Percentiles rank a stretch among this genome's conserved stretches.
phyloP scores from a whole-genome alignment of 2,329 filamentous ascomycete genomes.

The Pestalotiopsis sp. region DNA sequence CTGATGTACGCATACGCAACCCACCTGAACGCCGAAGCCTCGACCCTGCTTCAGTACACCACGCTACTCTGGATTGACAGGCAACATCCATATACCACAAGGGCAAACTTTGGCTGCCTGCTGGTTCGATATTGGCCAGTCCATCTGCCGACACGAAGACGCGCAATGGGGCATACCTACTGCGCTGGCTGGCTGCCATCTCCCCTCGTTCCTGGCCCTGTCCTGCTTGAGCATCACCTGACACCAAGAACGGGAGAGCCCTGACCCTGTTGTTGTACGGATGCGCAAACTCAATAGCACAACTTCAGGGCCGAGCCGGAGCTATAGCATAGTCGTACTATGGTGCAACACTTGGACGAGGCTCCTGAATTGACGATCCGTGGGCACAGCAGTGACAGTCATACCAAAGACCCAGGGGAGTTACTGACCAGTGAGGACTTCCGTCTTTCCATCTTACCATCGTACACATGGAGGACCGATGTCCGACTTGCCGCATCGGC shows the following conservation, averaged over 20 bases:
- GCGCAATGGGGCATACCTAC: not conserved
- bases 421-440: not conserved
- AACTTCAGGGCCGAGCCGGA: not conserved
- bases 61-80: not conserved
- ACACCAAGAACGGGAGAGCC: not conserved
- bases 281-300: not conserved
- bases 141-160: not conserved
- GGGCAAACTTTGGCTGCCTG: not conserved
- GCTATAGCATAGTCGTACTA: not conserved
- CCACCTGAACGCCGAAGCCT: not conserved
- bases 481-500: constrained; percentile 3
- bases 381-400: not conserved
- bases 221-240: not conserved
- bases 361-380: not conserved
- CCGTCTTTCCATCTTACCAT: not conserved
- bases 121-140: not conserved
- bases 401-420: not conserved
- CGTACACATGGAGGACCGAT: not conserved
- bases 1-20: not conserved
- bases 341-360: not conserved
- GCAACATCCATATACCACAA: not conserved
- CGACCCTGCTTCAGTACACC: not conserved
- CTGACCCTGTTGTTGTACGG: not conserved
- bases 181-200: not conserved
- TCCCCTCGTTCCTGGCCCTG: not conserved